A percentile compares a stretch with the other conserved stretches of the same genome.
These are phyloP conservation scores for Thoreauomyces humboldtii DNA, from an alignment of 192 early-diverging fungal genomes.

Conservation along the genomic window DNA sequence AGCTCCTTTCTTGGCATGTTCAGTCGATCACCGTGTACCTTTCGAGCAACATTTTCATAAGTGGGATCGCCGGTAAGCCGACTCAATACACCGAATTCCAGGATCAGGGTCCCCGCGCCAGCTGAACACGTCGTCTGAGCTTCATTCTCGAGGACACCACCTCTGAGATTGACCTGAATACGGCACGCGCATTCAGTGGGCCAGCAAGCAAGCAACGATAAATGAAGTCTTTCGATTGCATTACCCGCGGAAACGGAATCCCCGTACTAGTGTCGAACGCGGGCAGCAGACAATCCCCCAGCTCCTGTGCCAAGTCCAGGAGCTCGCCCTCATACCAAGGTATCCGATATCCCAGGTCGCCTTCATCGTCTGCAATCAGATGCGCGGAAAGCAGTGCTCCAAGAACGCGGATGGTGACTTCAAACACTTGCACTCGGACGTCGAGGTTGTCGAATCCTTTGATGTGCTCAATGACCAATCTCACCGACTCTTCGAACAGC, in stretches of 20 bases:
- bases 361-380: constrained; percentile 70
- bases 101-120: constrained; percentile 84
- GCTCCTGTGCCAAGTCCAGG: constrained; percentile 70
- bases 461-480: constrained; percentile 60
- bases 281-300: constrained; percentile 80
- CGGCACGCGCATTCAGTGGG: too few relatives aligned
- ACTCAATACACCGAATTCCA: constrained; percentile 92
- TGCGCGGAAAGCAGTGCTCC: constrained; percentile 90
- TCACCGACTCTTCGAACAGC: constrained; percentile 66
- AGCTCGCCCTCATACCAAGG: constrained; percentile 77
- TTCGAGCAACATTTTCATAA: constrained; percentile 60
- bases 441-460: constrained; percentile 82
- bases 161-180: constrained; percentile 71
- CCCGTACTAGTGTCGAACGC: constrained; percentile 83
- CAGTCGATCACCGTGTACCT: too few relatives aligned
- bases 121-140: constrained; percentile 76
- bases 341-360: constrained; percentile 52
- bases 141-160: constrained; percentile 68
- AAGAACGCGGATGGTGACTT: constrained; percentile 87
- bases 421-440: constrained; percentile 91
- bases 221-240: too few relatives aligned
- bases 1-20: too few relatives aligned
- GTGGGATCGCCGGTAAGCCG: constrained; percentile 73
- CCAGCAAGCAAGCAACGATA: too few relatives aligned
- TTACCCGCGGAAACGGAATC: constrained; percentile 78